Evolutionary conservation across 441 rosid genomes (phyloP), one percentile per base, ranked within the genome.

Genomic region (Euphorbia celastroides): DNA sequence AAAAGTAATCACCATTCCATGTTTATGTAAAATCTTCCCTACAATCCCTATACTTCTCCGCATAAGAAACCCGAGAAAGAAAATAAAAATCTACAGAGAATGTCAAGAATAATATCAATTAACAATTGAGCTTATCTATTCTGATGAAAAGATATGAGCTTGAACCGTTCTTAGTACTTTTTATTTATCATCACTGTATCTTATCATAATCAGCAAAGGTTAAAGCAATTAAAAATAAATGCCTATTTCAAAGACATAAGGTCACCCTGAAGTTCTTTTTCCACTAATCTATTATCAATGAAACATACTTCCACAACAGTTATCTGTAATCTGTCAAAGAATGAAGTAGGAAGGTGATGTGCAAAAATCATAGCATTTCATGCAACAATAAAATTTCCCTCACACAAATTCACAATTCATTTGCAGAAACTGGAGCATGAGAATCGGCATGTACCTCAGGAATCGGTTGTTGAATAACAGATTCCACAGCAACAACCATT

Each of bases 401-500:
- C 32, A 22, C 41, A 34, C 44, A 38, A 38, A 38, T 38, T 34
- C 10, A 46, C 25, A 60, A 66, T 67, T 19, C 26, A 70, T 46
- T 22, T 28, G 23, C 52, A 69, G 57, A 19, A 51, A 51, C 26
- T 38, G 44, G 11, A 3, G 34, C 22, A 23, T 31, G 7, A n/a
- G 34, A 54, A 65, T 26, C 57, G 55, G 36, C 34, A 65, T 14
- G 64, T 80, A 89, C 98, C 93, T 89, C 83, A 22, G 95, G 96
- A 70, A 93, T 85, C 44, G 88, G 85, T 61, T 81, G 81, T 70
- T 85, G 89, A 77, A 89, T 86, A 50, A 90, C 98, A 74, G 97
- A 93, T 76, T 93, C 98, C 63, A 93, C 96, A 0, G 99, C 99
- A 79, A 93, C 84, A 70, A 93, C 85, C 99, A 93, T 90, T 46